Base-by-base conservation (phyloP, 2,329 filamentous ascomycete species). In the Aspergillus novoparasiticus region DNA sequence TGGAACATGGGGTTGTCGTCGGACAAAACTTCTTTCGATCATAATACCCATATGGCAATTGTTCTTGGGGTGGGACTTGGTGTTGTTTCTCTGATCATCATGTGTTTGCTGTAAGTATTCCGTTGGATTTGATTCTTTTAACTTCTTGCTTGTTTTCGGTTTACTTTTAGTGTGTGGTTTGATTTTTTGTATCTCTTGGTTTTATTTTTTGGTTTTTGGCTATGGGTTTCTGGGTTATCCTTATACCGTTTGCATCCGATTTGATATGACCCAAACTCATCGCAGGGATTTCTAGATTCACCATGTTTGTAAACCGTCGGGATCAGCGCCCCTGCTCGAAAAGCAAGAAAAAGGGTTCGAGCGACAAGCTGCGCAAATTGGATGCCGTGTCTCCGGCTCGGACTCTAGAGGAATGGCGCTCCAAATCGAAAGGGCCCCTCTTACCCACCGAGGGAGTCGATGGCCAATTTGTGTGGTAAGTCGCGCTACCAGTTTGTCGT, bases 391-490 rank as follows among this genome's bases (percentile, higher is more conserved):
- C 74, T 46, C 76, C 76, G 6, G 74, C 68, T 16, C 72, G 76
- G 16, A 77, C 71, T 6, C 67, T 79, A 19, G 76, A 77, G 53
- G 69, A 78, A 55, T 79, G 76, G 76, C 78, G 76, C 74, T 66
- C 72, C 16, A 72, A 64, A 23, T 71, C 73, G 2, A 77, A 77
- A 57, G 70, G 72, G 10, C 73, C 73, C 28, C 65, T 76, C 30
- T 66, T 71, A 16, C 72, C 75, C 12, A 71, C 75, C 3, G 76
- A 78, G 48, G 73, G 67, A 26, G 69, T 72, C 1, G 76, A 76
- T 57, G 71, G 70, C 21, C 73, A 78, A 57, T 78, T 78, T 68
- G 70, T 75, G 34, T 79, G 76, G 76, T 79, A 70, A 53, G 70
- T 63, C 30, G 39, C 16, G 6, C 41, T 41, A 6, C 34, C 34